These are phyloP conservation scores for Lasiosphaeria ovina DNA, from an alignment of 495 filamentous ascomycete genomes.

Conservation along the genomic window DNA sequence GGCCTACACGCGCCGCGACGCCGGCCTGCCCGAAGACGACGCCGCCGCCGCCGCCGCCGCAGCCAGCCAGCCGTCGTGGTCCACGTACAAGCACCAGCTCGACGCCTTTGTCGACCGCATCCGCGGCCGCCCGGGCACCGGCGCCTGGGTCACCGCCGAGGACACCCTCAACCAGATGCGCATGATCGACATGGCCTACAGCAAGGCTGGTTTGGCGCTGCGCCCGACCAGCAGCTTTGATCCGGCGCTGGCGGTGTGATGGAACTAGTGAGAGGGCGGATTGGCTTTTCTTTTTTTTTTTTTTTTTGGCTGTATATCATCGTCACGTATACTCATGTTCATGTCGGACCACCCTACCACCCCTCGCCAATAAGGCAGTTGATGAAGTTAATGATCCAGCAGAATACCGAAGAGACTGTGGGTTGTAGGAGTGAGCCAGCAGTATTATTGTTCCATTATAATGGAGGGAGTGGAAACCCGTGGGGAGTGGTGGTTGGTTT, in stretches of 20 bases:
- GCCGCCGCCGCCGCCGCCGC: no score
- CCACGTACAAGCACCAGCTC: constrained; percentile 52
- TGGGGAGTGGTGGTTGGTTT: no score
- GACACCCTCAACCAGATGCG: constrained; percentile 54
- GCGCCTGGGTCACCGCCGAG: constrained; percentile 49
- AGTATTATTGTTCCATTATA: no score
- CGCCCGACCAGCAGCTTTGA: constrained; percentile 37
- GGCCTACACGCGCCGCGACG: constrained; percentile 46
- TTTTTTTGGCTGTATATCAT: background rate
- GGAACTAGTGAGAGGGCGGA: background rate
- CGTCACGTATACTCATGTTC: no score
- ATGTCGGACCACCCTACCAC: no score
- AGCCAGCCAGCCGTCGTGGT: constrained; percentile 32
- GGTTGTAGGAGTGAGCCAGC: no score
- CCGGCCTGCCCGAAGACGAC: constrained; percentile 19
- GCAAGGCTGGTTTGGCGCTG: constrained; percentile 43
- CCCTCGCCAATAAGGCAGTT: no score
- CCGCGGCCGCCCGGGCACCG: constrained; percentile 39
- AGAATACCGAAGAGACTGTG: no score
- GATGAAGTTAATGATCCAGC: no score
- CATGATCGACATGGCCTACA: constrained; percentile 54
- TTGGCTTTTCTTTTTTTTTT: background rate
- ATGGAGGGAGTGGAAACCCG: no score
- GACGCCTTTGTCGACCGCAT: constrained; percentile 58
- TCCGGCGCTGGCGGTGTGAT: background rate